These are phyloP conservation scores for Parmelia sp. DNA, from an alignment of 495 filamentous ascomycete genomes.

Conservation along the genomic window DNA sequence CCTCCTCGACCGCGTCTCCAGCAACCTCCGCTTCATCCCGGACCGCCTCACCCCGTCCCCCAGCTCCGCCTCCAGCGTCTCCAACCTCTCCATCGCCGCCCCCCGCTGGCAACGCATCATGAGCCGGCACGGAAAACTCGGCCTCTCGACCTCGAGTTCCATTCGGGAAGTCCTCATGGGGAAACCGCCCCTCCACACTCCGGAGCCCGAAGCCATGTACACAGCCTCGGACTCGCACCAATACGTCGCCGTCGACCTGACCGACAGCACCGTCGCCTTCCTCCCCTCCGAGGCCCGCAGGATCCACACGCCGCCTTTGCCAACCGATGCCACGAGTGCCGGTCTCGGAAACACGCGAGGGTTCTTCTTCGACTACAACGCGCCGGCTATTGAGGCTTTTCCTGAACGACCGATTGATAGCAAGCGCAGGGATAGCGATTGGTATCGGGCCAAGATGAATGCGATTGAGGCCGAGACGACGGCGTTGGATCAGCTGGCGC, in stretches of 20 bases:
- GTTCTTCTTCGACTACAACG: constrained; percentile 45
- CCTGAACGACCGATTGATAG: not conserved
- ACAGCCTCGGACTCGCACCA: constrained; percentile 18
- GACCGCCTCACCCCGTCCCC: constrained; percentile 7
- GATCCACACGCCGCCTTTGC: constrained; percentile 37
- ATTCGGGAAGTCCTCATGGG: constrained; percentile 20
- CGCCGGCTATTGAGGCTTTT: constrained; percentile 12
- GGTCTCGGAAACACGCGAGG: constrained; percentile 32
- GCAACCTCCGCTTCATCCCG: constrained; percentile 13
- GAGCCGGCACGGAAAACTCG: constrained; percentile 2
- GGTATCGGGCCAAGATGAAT: constrained; percentile 23
- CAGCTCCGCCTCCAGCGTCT: constrained; percentile 11
- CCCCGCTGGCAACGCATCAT: constrained; percentile 12
- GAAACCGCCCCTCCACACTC: constrained; percentile 19
- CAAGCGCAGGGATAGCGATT: constrained; percentile 12
- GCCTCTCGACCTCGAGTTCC: constrained; percentile 23
- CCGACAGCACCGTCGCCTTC: constrained; percentile 18
- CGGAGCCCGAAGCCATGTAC: constrained; percentile 21
- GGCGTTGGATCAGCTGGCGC: constrained; percentile 36
- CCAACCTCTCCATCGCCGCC: constrained; percentile 23
- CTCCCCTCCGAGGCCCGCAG: constrained; percentile 28
- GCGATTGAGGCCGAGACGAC: constrained; percentile 16
- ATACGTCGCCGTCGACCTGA: constrained; percentile 21
- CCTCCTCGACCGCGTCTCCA: constrained; percentile 19
- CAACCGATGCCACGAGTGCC: constrained; percentile 27